A percentile compares a stretch with the other conserved stretches of the same genome.
phyloP scores from a whole-genome alignment of 1,139 yeast genomes.

The Geotrichum fermentans region DNA sequence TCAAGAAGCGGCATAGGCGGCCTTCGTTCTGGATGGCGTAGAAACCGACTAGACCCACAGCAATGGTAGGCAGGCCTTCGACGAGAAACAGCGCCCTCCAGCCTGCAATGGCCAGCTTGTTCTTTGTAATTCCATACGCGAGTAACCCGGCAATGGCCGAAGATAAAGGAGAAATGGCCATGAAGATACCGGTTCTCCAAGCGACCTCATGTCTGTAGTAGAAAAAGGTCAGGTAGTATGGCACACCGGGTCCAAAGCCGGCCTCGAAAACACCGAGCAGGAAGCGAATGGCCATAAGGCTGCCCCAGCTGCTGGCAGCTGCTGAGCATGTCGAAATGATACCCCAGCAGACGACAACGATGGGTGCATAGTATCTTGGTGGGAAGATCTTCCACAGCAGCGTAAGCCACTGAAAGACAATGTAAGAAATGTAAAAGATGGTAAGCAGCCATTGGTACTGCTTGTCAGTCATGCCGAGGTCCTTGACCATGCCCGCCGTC shows the following conservation, averaged over 20 bases:
- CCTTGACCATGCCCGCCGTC: conserved; percentile 49
- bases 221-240: conserved; percentile 27
- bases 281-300: conserved; percentile 50
- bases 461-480: conserved; percentile 43
- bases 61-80: conserved; percentile 21
- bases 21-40: conserved; percentile 18
- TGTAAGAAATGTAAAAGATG: conserved; percentile 28
- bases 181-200: conserved; percentile 17
- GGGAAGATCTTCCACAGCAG: conserved; percentile 19
- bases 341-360: conserved; percentile 21
- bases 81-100: conserved; percentile 20
- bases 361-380: conserved; percentile 16
- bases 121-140: conserved; percentile 19
- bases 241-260: conserved; percentile 50
- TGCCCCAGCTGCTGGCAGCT: conserved; percentile 46
- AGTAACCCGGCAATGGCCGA: conserved; percentile 21
- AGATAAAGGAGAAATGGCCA: conserved; percentile 18
- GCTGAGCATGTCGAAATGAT: conserved; percentile 16
- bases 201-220: conserved; percentile 30
- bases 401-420: conserved; percentile 30
- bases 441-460: conserved; percentile 31
- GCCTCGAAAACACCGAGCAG: conserved; percentile 56
- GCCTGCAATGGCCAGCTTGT: conserved; percentile 11
- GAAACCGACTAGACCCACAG: conserved; percentile 16
- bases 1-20: conserved; percentile 10